Percentiles rank a stretch among this genome's conserved stretches.
phyloP scores from a whole-genome alignment of 2,329 filamentous ascomycete genomes.

The Aspergillus sp. region DNA sequence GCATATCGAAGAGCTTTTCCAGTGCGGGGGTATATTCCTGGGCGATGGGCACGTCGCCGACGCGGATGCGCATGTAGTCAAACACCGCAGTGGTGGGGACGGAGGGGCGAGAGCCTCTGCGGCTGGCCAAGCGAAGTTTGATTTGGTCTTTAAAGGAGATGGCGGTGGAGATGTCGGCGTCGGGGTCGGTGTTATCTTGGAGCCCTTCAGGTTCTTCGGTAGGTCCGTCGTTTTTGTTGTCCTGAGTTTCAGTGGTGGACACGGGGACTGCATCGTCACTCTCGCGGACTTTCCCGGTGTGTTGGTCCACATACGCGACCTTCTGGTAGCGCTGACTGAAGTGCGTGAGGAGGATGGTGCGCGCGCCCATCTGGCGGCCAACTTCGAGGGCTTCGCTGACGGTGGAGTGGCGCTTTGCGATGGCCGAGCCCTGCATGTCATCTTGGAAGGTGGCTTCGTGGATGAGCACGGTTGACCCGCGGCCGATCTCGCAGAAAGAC shows the following conservation, averaged over 20 bases:
- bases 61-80: constrained; percentile 56
- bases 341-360: constrained; percentile 77
- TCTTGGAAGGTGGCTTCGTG: constrained; percentile 97
- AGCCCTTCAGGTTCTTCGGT: constrained; percentile 17
- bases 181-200: constrained; percentile 16
- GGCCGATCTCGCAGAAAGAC: constrained; percentile 62
- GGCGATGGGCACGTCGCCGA: constrained; percentile 51
- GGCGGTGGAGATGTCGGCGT: constrained; percentile 1
- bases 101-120: constrained; percentile 30
- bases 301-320: constrained; percentile 43
- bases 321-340: constrained; percentile 93
- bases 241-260: constrained; percentile 1
- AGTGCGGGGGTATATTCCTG: constrained; percentile 51
- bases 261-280: neutral
- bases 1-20: constrained; percentile 43
- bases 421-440: constrained; percentile 66
- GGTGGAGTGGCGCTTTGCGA: constrained; percentile 84
- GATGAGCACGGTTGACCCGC: constrained; percentile 70
- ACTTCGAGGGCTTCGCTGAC: constrained; percentile 76
- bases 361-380: constrained; percentile 68
- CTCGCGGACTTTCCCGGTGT: constrained; percentile 5
- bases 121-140: constrained; percentile 3
- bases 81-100: constrained; percentile 53
- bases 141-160: constrained; percentile 10
- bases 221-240: constrained; percentile 1